Conservation (phyloP, 441 rosid genomes). For the Erodium texanum region DNA sequence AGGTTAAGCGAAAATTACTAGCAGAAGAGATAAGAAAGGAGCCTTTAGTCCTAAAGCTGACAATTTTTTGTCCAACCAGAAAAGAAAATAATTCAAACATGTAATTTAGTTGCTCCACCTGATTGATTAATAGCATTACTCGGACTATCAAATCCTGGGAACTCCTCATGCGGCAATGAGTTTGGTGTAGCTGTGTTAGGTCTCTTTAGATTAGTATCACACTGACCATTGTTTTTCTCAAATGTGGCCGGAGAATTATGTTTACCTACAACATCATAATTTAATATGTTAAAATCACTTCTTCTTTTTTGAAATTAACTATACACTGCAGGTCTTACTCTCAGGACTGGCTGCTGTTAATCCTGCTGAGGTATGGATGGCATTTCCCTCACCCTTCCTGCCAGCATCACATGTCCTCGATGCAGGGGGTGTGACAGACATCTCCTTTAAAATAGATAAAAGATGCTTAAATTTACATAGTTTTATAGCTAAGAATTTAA, state of each 20-base stretch:
- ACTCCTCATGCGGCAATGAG: conserved; percentile 50
- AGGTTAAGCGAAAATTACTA: background rate
- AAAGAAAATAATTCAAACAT: conserved; percentile 13
- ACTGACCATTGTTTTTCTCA: conserved; percentile 30
- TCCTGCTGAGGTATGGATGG: conserved; percentile 37
- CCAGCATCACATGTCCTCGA: conserved; percentile 39
- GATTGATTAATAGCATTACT: conserved; percentile 41
- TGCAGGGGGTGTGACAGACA: conserved; percentile 29
- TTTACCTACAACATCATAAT: conserved; percentile 39
- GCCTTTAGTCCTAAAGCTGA: background rate
- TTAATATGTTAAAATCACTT: conserved; percentile 14
- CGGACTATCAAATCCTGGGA: conserved; percentile 67
- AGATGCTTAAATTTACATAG: conserved; percentile 17
- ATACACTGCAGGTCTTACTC: conserved; percentile 20
- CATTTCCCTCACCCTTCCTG: conserved; percentile 42
- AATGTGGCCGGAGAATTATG: conserved; percentile 30
- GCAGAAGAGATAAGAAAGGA: conserved; percentile 8
- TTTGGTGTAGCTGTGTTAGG: conserved; percentile 34
- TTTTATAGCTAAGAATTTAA: conserved; percentile 4
- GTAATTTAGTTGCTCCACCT: conserved; percentile 34
- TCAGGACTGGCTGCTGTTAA: conserved; percentile 27
- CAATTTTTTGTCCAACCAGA: conserved; percentile 6
- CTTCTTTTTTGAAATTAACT: conserved; percentile 10
- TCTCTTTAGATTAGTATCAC: conserved; percentile 26
- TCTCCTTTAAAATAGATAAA: conserved; percentile 40